Percentiles rank a stretch among this genome's conserved stretches.
phyloP scores from a whole-genome alignment of 192 early-diverging fungal genomes.

The Entomortierella parvispora region DNA sequence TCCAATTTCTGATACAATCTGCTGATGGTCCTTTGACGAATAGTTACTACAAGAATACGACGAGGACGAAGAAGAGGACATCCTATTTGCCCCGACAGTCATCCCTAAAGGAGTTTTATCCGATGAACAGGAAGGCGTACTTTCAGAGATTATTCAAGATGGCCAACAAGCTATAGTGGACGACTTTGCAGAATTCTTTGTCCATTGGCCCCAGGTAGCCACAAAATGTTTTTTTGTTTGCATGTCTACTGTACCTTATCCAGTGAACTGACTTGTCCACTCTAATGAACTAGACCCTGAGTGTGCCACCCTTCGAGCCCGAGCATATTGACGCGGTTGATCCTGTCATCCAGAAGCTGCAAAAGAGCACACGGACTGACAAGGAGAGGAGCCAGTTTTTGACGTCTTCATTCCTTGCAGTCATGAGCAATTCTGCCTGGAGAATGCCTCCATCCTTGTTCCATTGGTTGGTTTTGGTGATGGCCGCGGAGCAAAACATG shows the following conservation, averaged over 20 bases:
- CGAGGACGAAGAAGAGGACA: constrained; percentile 13
- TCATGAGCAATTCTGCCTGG: constrained; percentile 28
- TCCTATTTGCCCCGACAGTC: not conserved
- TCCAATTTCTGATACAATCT: not conserved
- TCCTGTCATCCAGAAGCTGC: constrained; percentile 18
- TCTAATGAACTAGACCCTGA: not conserved
- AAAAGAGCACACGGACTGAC: constrained; percentile 16
- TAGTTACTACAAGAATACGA: constrained; percentile 31
- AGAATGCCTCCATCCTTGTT: constrained; percentile 37
- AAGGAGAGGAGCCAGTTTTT: constrained; percentile 17
- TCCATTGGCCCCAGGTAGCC: constrained; percentile 38
- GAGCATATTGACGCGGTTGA: constrained; percentile 6
- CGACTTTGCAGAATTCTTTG: constrained; percentile 41
- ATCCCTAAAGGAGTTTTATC: constrained; percentile 39
- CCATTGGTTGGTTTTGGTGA: constrained; percentile 33
- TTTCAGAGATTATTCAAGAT: constrained; percentile 30
- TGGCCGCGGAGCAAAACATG: constrained; percentile 21
- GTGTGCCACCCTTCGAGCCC: not conserved
- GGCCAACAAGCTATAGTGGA: constrained; percentile 12
- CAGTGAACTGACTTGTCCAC: not conserved
- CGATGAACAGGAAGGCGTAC: constrained; percentile 29
- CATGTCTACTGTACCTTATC: not conserved
- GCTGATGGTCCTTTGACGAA: not conserved
- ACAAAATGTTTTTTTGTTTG: too few species aligned
- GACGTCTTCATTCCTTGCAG: constrained; percentile 14